phyloP scores from a whole-genome alignment of 352 stramenopile genomes.

The Blastocystis sp. region DNA sequence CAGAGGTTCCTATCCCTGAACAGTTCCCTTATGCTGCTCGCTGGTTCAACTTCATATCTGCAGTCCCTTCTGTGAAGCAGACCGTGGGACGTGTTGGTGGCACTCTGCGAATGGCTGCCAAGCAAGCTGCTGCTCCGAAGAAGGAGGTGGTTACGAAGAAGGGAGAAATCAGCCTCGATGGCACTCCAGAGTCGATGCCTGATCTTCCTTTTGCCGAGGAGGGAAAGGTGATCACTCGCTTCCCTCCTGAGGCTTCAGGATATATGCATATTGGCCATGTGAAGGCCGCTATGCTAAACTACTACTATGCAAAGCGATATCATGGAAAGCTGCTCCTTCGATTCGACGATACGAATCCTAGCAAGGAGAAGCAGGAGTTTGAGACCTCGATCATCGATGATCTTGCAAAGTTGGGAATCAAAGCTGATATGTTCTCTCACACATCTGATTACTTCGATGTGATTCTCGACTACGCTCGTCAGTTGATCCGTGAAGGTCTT shows the following conservation, averaged over 20 bases:
- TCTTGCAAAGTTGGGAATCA: constrained; percentile 74
- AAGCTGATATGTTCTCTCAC: constrained; percentile 81
- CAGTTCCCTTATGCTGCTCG: constrained; percentile 72
- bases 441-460: constrained; percentile 94
- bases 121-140: background rate
- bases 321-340: constrained; percentile 89
- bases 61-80: constrained; percentile 51
- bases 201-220: constrained; percentile 85
- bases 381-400: constrained; percentile 87
- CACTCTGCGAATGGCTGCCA: constrained; percentile 3
- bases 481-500: constrained; percentile 87
- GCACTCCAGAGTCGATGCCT: constrained; percentile 66
- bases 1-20: constrained; percentile 26
- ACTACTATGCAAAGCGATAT: constrained; percentile 96
- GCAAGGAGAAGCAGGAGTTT: constrained; percentile 99
- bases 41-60: constrained; percentile 72
- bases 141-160: constrained; percentile 64
- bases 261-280: constrained; percentile 99
- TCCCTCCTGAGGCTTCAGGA: constrained; percentile 93
- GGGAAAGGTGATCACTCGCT: constrained; percentile 92
- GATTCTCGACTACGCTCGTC: constrained; percentile 84
- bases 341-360: constrained; percentile 99
- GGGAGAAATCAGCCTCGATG: constrained; percentile 77
- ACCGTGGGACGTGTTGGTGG: constrained; percentile 31
- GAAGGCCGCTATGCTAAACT: constrained; percentile 97